phyloP scores from a whole-genome alignment of 352 stramenopile genomes.

The Phytophthora lateralis region DNA sequence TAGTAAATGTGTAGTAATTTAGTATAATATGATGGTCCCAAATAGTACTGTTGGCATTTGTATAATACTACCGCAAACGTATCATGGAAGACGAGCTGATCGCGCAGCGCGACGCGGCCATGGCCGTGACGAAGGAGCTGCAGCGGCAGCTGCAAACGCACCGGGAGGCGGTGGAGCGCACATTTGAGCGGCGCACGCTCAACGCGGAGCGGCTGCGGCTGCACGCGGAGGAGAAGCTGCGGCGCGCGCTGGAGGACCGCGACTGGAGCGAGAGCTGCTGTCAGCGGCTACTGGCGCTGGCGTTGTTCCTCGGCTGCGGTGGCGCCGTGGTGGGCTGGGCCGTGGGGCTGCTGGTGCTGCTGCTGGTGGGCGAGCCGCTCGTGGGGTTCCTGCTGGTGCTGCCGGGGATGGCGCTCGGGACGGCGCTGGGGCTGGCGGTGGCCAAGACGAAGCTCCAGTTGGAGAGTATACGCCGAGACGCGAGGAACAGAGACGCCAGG shows the following conservation, averaged over 20 bases:
- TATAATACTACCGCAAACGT: neutral
- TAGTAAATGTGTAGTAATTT: no score
- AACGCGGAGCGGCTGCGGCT: constrained; percentile 70
- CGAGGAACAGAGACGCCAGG: constrained; percentile 37
- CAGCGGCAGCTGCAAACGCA: constrained; percentile 64
- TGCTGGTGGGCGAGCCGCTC: constrained; percentile 58
- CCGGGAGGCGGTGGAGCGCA: constrained; percentile 54
- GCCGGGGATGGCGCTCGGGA: constrained; percentile 60
- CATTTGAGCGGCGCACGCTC: constrained; percentile 68
- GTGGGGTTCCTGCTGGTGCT: constrained; percentile 72
- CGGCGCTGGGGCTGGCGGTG: constrained; percentile 49
- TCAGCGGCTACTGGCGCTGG: constrained; percentile 52
- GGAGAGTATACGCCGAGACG: constrained; percentile 50
- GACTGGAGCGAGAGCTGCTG: constrained; percentile 58
- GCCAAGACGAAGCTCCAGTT: constrained; percentile 69
- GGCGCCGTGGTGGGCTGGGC: constrained; percentile 62
- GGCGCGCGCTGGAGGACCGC: constrained; percentile 45
- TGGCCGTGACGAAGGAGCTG: constrained; percentile 78
- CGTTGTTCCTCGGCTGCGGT: constrained; percentile 55
- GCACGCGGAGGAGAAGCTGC: constrained; percentile 65
- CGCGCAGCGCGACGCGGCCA: constrained; percentile 74
- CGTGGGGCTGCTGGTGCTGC: constrained; percentile 50
- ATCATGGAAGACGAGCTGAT: constrained; percentile 74
- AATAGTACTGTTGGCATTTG: no score
- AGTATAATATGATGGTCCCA: no score